A percentile compares a stretch with the other conserved stretches of the same genome.
Conservation (phyloP, 345 rosid genomes). For the Anastatica hierochuntica region DNA sequence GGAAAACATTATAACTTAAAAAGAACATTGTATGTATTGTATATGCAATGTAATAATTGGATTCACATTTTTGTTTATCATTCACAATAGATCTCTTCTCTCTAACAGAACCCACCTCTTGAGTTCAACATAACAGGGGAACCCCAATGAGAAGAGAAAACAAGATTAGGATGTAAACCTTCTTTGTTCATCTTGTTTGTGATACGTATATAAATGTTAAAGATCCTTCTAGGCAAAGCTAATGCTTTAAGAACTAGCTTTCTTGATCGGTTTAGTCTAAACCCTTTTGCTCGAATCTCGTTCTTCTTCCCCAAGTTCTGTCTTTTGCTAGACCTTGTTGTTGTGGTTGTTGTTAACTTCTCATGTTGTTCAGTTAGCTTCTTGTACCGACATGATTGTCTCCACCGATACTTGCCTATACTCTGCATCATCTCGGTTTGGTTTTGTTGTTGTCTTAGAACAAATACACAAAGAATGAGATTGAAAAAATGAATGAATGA, state of each 20-base stretch:
- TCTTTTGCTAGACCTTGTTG: conserved; percentile 30
- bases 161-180: conserved; percentile 40
- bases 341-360: background rate
- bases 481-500: background rate
- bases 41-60: background rate
- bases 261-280: conserved; percentile 44
- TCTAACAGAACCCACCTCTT: conserved; percentile 14
- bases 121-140: conserved; percentile 46
- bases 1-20: background rate
- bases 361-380: conserved; percentile 25
- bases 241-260: conserved; percentile 41
- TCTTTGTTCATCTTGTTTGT: conserved; percentile 41
- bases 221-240: conserved; percentile 31
- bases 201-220: conserved; percentile 35
- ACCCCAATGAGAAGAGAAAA: conserved; percentile 62
- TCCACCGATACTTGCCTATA: conserved; percentile 19
- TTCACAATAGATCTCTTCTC: no score
- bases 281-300: conserved; percentile 36
- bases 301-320: conserved; percentile 36
- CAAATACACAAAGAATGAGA: background rate
- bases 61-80: background rate
- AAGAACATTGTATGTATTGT: conserved; percentile 1
- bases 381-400: conserved; percentile 31
- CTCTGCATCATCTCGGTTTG: conserved; percentile 11
- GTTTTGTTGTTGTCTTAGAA: no score